Evolutionary conservation across 1,284 basidiomycete genomes (phyloP), one percentile per base, ranked within the genome.

Genomic region (Ceratobasidium sp.): DNA sequence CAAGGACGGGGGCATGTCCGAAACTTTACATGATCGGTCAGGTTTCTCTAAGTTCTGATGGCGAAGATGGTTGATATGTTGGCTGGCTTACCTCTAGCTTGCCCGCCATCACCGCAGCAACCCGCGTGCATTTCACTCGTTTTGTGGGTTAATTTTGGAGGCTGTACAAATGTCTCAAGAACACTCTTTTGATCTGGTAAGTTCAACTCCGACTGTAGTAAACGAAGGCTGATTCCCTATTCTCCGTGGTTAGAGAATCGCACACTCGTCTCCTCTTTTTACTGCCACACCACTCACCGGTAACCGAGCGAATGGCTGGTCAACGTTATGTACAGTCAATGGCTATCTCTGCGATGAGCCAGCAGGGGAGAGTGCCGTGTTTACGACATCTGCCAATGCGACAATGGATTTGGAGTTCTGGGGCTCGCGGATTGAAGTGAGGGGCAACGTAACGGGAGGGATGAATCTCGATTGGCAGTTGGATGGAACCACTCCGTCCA

Each of bases 161-260:
- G 45, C n/a, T 12, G 45, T 20, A 34, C 62, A 22, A n/a, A 65
- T 65, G 62, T 27, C 60, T 38, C 31, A 43, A 40, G 62, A 65
- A 53, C 29, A 53, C 22, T 52, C 62, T 4, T 65, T 65, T 65
- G 62, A 65, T 38, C 22, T 65, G 35, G 62, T 65, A 49, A 53
- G 62, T 65, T 13, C 13, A 22, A 34, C 12, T 10, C 17, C 12
- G 34, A 31, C 29, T n/a, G 47, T 31, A 31, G 42, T 31, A 25
- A 47, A 22, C 45, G 7, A 22, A 20, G 13, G 10, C 38, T 27
- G 13, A 53, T 27, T 13, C 50, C 20, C 50, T 53, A 7, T 53
- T 53, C 29, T 20, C 4, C 13, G n/a, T 40, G 6, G 20, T 25
- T 22, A 65, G 62, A 40, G 49, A 35, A 65, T 65, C 43, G 62